A percentile compares a stretch with the other conserved stretches of the same genome.
Evolutionary conservation across 2,329 filamentous ascomycete genomes (phyloP).

Genomic region (Tricladium varicosporioides): DNA sequence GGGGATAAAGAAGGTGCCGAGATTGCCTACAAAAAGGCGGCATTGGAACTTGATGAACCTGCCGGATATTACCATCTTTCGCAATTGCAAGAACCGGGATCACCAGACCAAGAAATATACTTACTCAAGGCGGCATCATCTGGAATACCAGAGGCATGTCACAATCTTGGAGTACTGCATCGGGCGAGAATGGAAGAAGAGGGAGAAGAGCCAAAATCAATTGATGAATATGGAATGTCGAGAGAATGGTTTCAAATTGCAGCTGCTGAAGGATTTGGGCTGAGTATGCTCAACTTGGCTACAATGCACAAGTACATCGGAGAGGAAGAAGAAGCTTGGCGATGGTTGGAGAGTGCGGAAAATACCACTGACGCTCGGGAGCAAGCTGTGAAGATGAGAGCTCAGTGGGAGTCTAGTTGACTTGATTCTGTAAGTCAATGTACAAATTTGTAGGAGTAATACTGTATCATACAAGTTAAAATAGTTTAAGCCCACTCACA

Average conservation of each 20-base stretch:
- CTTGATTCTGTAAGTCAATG: no score
- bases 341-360: slow-evolving; percentile 27
- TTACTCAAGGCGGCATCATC: slow-evolving; percentile 32
- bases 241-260: slow-evolving; percentile 32
- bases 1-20: slow-evolving; percentile 21
- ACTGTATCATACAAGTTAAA: no score
- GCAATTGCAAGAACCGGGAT: slow-evolving; percentile 16
- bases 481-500: no score
- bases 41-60: slow-evolving; percentile 31
- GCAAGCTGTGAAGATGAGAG: slow-evolving; percentile 6
- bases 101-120: slow-evolving; percentile 24
- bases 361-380: slow-evolving; percentile 8
- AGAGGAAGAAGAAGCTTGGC: slow-evolving; percentile 15
- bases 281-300: slow-evolving; percentile 31
- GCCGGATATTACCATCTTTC: slow-evolving; percentile 32
- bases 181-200: slow-evolving; percentile 20
- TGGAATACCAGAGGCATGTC: slow-evolving; percentile 31
- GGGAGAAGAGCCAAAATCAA: slow-evolving; percentile 2
- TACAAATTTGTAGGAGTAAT: no score
- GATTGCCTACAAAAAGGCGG: slow-evolving; percentile 29
- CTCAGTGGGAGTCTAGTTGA: background rate
- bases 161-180: slow-evolving; percentile 28
- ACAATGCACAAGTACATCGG: slow-evolving; percentile 25
- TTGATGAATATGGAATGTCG: slow-evolving; percentile 29
- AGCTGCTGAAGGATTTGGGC: slow-evolving; percentile 25